Evolutionary conservation across 441 rosid species (phyloP), one percentile per base, ranked within the genome.

Genomic region (Omphalea diandra): DNA sequence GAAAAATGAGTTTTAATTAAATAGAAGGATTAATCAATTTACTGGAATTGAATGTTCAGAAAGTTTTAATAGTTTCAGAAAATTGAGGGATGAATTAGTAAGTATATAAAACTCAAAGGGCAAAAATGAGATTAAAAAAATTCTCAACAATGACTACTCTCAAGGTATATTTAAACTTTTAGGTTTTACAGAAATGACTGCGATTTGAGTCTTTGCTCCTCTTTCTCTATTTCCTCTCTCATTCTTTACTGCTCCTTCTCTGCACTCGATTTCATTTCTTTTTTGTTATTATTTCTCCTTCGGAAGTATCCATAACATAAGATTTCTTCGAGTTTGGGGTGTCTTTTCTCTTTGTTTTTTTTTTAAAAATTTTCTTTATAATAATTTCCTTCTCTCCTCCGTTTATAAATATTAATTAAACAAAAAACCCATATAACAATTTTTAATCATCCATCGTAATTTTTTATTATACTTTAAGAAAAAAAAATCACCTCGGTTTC

Each of bases 391-490:
- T 18, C 26, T 60, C 29, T 0, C 0, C 4, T 29, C 26, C 14
- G 15, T 26, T 27, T 15, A 26, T 65, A 64, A 24, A 9, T 24
- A 26, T 26, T 54, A 54, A 50, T 36, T 41, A 43, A 68, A 55
- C 78, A 80, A 82, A 83, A 79, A 83, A 70, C 77, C 65, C 79
- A 70, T 41, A 74, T n/a, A 79, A 77, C 84, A 76, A 80, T 81
- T 79, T 69, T 79, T 83, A 81, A 83, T 73, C 69, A 62, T 69
- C 31, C 63, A 63, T 32, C 44, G 61, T 32, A 63, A 24, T 58
- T 56, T 73, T 57, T n/a, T 32, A 5, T 40, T 52, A 62, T 57
- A 24, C 9, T 54, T 69, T 66, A 17, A 32, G 41, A 18, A 18
- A 11, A 58, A 60, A 29, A 67, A 62, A 62, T n/a, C n/a, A 18